phyloP scores from a whole-genome alignment of 495 filamentous ascomycete genomes.

The Rostrohypoxylon terebratum region DNA sequence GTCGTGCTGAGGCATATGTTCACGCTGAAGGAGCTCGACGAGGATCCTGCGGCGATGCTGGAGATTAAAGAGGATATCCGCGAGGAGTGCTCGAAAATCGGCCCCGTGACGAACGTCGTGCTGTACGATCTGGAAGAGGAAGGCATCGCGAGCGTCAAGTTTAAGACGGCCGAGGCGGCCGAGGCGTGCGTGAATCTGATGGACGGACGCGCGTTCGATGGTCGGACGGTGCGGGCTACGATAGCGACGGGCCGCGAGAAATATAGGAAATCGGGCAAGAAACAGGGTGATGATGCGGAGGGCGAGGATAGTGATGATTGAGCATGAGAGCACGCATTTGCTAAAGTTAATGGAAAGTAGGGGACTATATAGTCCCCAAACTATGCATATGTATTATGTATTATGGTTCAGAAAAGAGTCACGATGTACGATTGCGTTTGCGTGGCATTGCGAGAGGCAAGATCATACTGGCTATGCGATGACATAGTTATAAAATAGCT shows the following conservation, averaged over 20 bases:
- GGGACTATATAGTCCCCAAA: background rate
- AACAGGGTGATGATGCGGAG: conserved; percentile 55
- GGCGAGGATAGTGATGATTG: conserved; percentile 57
- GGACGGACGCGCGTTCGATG: conserved; percentile 84
- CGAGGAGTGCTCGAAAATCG: conserved; percentile 88
- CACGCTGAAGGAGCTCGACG: conserved; percentile 83
- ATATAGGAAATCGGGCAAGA: conserved; percentile 75
- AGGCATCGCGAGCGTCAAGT: conserved; percentile 87
- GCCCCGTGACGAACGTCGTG: conserved; percentile 88
- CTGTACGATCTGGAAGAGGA: conserved; percentile 90
- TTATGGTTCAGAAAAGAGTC: background rate
- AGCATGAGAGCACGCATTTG: background rate
- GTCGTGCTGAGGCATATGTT: conserved; percentile 97
- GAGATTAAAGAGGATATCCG: conserved; percentile 96
- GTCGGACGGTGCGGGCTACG: conserved; percentile 79
- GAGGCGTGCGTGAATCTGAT: conserved; percentile 78
- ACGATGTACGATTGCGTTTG: conserved; percentile 31
- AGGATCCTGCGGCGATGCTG: conserved; percentile 83
- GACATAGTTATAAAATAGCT: background rate
- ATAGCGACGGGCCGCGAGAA: conserved; percentile 79
- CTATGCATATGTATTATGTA: conserved; percentile 19
- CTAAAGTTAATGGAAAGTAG: background rate
- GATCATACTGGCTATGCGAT: background rate
- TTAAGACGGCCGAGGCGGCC: conserved; percentile 75
- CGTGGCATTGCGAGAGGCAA: background rate